A percentile compares a stretch with the other conserved stretches of the same genome.
phyloP scores from a whole-genome alignment of 805 yeast species.

The Candida bentonensis region DNA sequence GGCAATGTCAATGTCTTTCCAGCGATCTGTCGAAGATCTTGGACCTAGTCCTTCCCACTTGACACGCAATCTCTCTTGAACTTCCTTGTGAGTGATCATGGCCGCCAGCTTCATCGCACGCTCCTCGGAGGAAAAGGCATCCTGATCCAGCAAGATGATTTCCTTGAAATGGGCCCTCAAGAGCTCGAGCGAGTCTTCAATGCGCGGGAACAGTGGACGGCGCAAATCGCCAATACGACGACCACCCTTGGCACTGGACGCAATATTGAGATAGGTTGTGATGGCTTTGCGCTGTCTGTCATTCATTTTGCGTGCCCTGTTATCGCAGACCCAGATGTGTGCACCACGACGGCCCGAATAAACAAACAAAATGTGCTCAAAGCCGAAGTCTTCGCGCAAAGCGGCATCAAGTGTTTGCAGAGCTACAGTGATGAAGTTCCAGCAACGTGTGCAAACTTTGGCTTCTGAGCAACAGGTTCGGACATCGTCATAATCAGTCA shows the following conservation, averaged over 20 bases:
- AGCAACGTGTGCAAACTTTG: slow-evolving; percentile 73
- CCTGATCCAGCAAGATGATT: slow-evolving; percentile 64
- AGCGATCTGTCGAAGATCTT: slow-evolving; percentile 47
- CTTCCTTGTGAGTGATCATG: slow-evolving; percentile 44
- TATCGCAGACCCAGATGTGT: slow-evolving; percentile 95
- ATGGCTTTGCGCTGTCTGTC: slow-evolving; percentile 67
- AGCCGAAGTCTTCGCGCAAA: slow-evolving; percentile 79
- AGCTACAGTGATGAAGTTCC: slow-evolving; percentile 85
- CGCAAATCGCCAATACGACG: slow-evolving; percentile 37
- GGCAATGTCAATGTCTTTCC: slow-evolving; percentile 51
- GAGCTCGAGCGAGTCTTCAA: slow-evolving; percentile 54
- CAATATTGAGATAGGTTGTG: slow-evolving; percentile 70
- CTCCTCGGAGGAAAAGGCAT: slow-evolving; percentile 60
- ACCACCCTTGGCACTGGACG: slow-evolving; percentile 31
- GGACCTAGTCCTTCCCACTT: slow-evolving; percentile 46
- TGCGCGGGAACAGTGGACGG: slow-evolving; percentile 83
- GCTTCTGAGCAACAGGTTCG: slow-evolving; percentile 90
- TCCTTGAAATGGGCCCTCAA: slow-evolving; percentile 50
- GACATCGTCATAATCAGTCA: slow-evolving; percentile 88
- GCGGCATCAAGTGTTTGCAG: slow-evolving; percentile 59
- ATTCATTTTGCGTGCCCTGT: slow-evolving; percentile 57
- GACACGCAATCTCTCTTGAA: slow-evolving; percentile 31
- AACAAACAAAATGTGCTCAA: slow-evolving; percentile 78
- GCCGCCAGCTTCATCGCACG: slow-evolving; percentile 44
- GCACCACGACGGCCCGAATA: slow-evolving; percentile 98